Evolutionary conservation across 1,284 basidiomycete species (phyloP), one percentile per base, ranked within the genome.

Genomic region (Trametes sp.): DNA sequence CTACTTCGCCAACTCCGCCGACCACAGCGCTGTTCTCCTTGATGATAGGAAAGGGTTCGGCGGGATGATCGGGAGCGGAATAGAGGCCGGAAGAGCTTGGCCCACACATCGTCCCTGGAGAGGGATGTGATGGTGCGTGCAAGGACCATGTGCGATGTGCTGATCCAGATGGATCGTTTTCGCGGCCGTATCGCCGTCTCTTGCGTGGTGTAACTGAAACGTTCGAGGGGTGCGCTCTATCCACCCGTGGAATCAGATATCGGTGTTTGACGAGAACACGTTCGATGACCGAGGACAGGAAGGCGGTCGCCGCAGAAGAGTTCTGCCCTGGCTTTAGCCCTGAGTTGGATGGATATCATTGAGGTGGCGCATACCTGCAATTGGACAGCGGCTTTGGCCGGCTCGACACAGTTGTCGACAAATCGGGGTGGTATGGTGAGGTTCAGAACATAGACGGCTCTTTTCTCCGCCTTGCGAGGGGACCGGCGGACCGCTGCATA

Each of bases 361-460:
- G n/a, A n/a, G n/a, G 23, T 44, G 54, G 21, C 6, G 69, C 80
- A 66, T 71, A 94, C 95, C 76, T 86, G 81, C 59, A 95, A 81
- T 54, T 89, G 85, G 31, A 95, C 80, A 7, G 80, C 73, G 8
- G 81, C 77, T 78, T 96, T 97, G 13, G 84, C 78, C 16, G 94
- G 93, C 66, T 93, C 92, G 26, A 95, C 73, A 61, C 86, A 86
- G 61, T 92, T 90, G 71, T 96, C 94, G 13, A 96, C 80, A 31
- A 87, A 79, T 21, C 80, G 76, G 1, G 86, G 76, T 44, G 93
- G 86, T 13, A 95, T 75, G 2, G 78, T 82, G 54, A 97, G 71
- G 71, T 92, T 89, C 31, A 98, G 80, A 29, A 95, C 90, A 73
- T 94, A 97, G 57, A 94, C 84, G 1, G 94, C 88, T 70, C 85